Base-by-base conservation (phyloP, 495 filamentous ascomycete genomes). In the Aspergillus coremiiformis region DNA sequence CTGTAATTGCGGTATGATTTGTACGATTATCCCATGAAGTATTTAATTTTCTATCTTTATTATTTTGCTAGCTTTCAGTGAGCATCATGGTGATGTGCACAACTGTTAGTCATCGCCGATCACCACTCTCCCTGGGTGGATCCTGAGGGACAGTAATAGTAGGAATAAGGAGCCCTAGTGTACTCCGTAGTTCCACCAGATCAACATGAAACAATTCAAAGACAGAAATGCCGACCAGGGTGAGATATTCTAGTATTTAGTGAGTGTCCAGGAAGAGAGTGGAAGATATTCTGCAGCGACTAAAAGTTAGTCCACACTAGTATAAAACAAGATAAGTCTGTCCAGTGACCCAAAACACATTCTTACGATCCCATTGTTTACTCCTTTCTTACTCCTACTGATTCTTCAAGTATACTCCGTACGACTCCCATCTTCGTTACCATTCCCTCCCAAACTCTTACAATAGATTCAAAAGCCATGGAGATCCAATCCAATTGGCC, bases 1-100 rank as follows among this genome's bases (percentile, higher is more conserved):
- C 72, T 96, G 67, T 96, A 74, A 79, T 41, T 41, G 37, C 37
- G 37, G 14, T 35, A 43, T 39, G 37, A 41, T 20, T 21, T 41
- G 37, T 41, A 41, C 21, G 37, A 41, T 4, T 41, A 41, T 41
- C 20, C 37, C 37, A 41, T 21, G 37, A 10, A 41, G 37, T 17
- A 19, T 41, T 41, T 17, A 21, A 41, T 41, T 41, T 41, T 41
- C 9, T 20, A 20, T 41, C 21, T 21, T 1, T 17, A 19, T 39
- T 7, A 7, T 20, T 39, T 17, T 20, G 2, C 1, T 21, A 21
- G 17, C 21, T 19, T 21, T 7, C 20, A 20, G 21, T 41, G 6
- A 41, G 32, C 32, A 35, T 35, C 32, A n/a, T 5, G n/a, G 32
- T 35, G 14, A 35, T 35, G 32, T 35, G 32, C 32, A 35, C n/a